Base-by-base conservation (phyloP, 352 stramenopile species). In the Phytophthora tubulina region DNA sequence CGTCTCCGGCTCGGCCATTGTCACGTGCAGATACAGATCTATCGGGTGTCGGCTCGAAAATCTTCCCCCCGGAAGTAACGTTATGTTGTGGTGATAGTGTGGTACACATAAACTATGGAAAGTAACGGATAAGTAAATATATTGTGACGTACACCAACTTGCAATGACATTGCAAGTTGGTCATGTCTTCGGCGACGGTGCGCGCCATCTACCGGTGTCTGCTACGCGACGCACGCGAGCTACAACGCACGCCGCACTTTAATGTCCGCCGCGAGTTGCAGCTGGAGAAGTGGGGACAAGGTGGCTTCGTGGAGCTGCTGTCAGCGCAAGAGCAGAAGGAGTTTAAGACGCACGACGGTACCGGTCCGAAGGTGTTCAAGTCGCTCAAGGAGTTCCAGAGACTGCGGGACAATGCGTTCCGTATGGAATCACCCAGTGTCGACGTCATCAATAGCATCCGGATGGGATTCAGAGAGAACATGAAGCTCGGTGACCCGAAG, bases 201-300 rank as follows among this genome's bases (percentile, higher is more conserved):
- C 74, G 72, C 15, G 77, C 83, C 32, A 87, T 93, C 61, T 95
- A 93, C 73, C 80, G 84, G 32, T 90, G 80, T 69, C 69, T 95
- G 56, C 80, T 95, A 61, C 76, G 75, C 21, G 86, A 95, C 58
- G 81, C 81, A 14, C 65, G 53, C 9, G 78, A 86, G 49, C 76
- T 95, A 39, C 70, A 86, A 65, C 62, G 73, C 50, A 87, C 70
- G 41, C 85, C 85, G 53, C 78, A 92, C 64, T 93, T 91, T 61
- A 80, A 78, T 5, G 52, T 93, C 15, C 88, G 88, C 32, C 79
- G 81, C 2, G 58, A 81, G n/a, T 48, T 93, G 14, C 62, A 67
- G 21, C 60, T 87, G 17, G 85, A 92, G 57, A 77, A 93, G 52
- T 95, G 88, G 88, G 86, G 88, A n/a, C 55, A 46, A 15, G 85